Base-by-base conservation (phyloP, 2,329 filamentous ascomycete genomes). In the Xylariales sp. region DNA sequence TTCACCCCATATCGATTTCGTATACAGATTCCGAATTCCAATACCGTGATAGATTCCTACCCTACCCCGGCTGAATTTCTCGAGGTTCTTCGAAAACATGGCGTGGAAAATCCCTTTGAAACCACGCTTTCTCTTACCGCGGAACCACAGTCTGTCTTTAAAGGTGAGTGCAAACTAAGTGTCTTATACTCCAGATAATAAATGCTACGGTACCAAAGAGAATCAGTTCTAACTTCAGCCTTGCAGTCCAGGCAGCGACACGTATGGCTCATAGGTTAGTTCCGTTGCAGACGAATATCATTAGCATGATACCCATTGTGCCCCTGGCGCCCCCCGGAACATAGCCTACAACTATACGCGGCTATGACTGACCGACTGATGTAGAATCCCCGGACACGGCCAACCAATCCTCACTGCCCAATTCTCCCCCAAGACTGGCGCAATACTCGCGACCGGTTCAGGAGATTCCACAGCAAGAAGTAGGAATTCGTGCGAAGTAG, bases 171-270 rank as follows among this genome's bases (percentile, higher is more conserved):
- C 32, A 16, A 61, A 36, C 32, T 7, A 2, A 2, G 18, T 8
- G 8, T 12, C 3, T 23, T 30, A 32, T 48, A 28, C 28, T 23
- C 16, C 28, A 5, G 6, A 16, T 18, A 23, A 30, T 16, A 45
- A 9, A 14, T 34, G 23, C n/a, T 54, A 18, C 12, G 3, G 32
- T 28, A 32, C 12, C 7, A 3, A 2, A 34, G 28, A 48, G 36
- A 60, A 10, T 41, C 6, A 12, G 36, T 43, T 30, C 43, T 67
- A 16, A 66, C 52, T 36, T 18, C 16, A 32, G 18, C 28, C 1
- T 97, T 84, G 90, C 91, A 75, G 96, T 98, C 30, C 94, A 96
- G 75, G 92, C 93, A 10, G 94, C 97, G 49, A 95, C 94, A 56
- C 88, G 96, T 79, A 95, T 96, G 82, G 92, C 94, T 6, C 92